Percentiles rank a stretch among this genome's conserved stretches.
Evolutionary conservation across 2,329 filamentous ascomycete species (phyloP).

Genomic region (Trichoderma sp.): DNA sequence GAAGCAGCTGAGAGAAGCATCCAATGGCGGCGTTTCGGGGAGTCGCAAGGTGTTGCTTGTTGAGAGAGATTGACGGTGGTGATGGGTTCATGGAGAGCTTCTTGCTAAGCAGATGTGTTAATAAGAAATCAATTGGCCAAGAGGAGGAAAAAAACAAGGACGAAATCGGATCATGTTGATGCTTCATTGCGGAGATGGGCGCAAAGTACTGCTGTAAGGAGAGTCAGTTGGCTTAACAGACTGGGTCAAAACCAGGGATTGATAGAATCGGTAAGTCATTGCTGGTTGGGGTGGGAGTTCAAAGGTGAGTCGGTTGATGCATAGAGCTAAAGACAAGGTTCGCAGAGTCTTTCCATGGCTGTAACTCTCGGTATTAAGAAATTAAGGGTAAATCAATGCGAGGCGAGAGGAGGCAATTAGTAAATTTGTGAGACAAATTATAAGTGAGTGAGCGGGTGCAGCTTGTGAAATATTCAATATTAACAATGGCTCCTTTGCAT

Average conservation of each 20-base stretch:
- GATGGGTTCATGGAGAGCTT: background rate
- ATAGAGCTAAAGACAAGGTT: background rate
- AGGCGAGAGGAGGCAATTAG: background rate
- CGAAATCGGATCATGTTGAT: background rate
- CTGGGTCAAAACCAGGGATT: background rate
- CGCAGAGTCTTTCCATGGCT: constrained; percentile 1
- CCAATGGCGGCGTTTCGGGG: background rate
- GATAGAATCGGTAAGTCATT: background rate
- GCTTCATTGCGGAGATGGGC: background rate
- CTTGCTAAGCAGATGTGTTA: background rate
- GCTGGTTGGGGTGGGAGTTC: background rate
- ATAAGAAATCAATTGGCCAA: background rate
- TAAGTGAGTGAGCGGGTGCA: background rate
- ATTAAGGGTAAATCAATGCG: background rate
- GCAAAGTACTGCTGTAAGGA: background rate
- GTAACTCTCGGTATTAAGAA: background rate
- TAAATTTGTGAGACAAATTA: background rate
- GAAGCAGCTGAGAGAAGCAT: background rate
- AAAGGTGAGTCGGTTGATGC: background rate
- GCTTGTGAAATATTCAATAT: background rate
- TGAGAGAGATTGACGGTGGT: background rate
- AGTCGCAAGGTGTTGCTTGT: background rate
- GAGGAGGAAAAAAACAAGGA: background rate
- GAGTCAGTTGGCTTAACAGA: background rate
- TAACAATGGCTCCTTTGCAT: background rate